Evolutionary conservation across 2,329 filamentous ascomycete species (phyloP).

Genomic region (Gaeumannomyces sp.): DNA sequence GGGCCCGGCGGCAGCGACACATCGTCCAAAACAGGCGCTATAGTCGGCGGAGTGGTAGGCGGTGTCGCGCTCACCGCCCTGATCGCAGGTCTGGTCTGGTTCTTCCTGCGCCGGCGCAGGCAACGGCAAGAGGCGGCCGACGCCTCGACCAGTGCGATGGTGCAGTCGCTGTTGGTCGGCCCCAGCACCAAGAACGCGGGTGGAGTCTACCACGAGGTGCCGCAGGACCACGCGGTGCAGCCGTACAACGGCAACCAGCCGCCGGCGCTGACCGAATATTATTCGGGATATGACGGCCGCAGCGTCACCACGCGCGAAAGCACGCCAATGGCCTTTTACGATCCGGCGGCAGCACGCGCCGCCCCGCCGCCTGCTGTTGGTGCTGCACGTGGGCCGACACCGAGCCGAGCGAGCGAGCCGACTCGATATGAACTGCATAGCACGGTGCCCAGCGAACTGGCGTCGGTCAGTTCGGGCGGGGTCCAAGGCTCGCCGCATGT

Average conservation of each 20-base stretch:
- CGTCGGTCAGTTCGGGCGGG: no score
- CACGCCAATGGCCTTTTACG: background rate
- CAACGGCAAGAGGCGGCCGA: background rate
- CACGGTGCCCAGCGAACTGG: background rate
- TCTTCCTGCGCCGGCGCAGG: conserved; percentile 16
- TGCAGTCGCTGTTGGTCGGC: background rate
- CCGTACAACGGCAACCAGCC: background rate
- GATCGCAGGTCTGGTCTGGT: conserved; percentile 19
- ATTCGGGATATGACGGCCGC: background rate
- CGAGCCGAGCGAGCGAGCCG: background rate
- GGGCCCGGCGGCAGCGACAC: conserved; percentile 1
- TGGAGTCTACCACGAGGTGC: background rate
- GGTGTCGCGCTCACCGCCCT: conserved; percentile 12
- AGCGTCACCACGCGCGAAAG: background rate
- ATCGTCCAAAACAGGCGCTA: conserved; percentile 19
- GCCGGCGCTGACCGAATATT: background rate
- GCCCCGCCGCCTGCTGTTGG: no score
- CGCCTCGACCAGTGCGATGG: background rate
- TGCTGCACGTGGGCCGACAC: background rate
- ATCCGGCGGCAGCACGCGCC: background rate
- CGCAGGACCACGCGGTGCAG: background rate
- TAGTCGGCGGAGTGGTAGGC: conserved; percentile 19
- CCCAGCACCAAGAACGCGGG: background rate
- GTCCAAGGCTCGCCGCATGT: background rate
- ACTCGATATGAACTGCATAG: background rate